A percentile compares a stretch with the other conserved stretches of the same genome.
phyloP scores from a whole-genome alignment of 352 stramenopile genomes.

The Globisporangium spinosum region DNA sequence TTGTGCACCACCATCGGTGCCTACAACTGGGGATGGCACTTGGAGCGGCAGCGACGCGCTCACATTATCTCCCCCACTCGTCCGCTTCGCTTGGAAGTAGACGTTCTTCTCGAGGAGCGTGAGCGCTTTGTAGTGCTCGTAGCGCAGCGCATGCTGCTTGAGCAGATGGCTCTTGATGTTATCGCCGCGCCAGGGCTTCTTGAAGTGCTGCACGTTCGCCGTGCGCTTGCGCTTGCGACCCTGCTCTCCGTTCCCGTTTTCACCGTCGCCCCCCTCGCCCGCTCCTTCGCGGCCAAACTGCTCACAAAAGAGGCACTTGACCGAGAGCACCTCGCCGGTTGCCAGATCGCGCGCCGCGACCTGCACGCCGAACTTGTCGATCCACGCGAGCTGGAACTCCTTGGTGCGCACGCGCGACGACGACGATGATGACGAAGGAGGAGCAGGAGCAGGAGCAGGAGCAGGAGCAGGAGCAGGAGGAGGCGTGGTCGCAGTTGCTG shows the following conservation, averaged over 20 bases:
- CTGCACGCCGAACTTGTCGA: conserved; percentile 13
- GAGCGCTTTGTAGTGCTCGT: conserved; percentile 9
- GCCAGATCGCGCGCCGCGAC: conserved; percentile 3
- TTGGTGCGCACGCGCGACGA: conserved; percentile 8
- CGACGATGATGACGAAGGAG: no score
- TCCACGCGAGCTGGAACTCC: conserved; percentile 13
- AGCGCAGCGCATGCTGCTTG: conserved; percentile 16
- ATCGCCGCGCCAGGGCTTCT: conserved; percentile 17
- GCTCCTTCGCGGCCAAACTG: conserved; percentile 13
- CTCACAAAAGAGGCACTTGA: conserved; percentile 17
- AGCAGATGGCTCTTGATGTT: conserved; percentile 17
- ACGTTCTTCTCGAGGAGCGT: conserved; percentile 6
- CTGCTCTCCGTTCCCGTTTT: neutral
- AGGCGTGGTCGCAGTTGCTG: neutral
- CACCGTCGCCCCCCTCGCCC: neutral
- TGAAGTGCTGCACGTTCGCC: conserved; percentile 17
- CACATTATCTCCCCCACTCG: neutral
- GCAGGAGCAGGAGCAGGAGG: no score
- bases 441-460: no score
- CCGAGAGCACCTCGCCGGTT: conserved; percentile 12
- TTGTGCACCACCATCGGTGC: neutral
- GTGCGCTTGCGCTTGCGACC: conserved; percentile 17
- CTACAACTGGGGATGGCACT: neutral
- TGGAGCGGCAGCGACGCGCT: neutral
- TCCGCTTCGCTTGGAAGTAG: conserved; percentile 5